These are phyloP conservation scores for Alternaria panax DNA, from an alignment of 2,329 filamentous ascomycete genomes.

Conservation along the genomic window DNA sequence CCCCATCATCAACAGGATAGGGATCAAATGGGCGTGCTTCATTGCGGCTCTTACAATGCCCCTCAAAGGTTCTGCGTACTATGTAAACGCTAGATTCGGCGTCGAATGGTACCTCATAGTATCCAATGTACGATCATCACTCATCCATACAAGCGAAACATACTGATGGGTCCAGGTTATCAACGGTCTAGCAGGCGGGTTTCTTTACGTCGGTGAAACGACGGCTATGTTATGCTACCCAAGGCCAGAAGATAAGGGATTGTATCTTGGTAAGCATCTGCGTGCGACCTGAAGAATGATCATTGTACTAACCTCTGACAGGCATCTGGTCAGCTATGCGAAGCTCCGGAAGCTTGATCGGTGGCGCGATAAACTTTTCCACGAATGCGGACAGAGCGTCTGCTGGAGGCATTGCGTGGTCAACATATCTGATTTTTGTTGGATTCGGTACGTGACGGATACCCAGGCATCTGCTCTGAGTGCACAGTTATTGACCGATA, in stretches of 20 bases:
- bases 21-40: constrained; percentile 18
- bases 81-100: constrained; percentile 12
- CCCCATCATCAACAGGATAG: constrained; percentile 19
- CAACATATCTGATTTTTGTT: constrained; percentile 18
- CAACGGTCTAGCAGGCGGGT: constrained; percentile 10
- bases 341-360: constrained; percentile 17
- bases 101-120: constrained; percentile 13
- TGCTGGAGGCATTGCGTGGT: constrained; percentile 12
- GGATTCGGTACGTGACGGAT: constrained; percentile 7
- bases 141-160: neutral
- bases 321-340: constrained; percentile 22
- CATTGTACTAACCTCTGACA: neutral
- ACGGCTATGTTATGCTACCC: constrained; percentile 22
- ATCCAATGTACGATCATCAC: constrained; percentile 4
- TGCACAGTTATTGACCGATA: neutral
- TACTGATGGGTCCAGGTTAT: constrained; percentile 5
- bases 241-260: constrained; percentile 13
- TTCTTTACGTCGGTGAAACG: constrained; percentile 19
- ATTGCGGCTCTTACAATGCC: constrained; percentile 18
- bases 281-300: neutral
- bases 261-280: constrained; percentile 13
- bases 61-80: constrained; percentile 17
- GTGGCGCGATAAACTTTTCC: constrained; percentile 19
- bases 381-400: constrained; percentile 7
- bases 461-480: neutral